phyloP scores from a whole-genome alignment of 2,329 filamentous ascomycete genomes.

The Fusarium avenaceum region DNA sequence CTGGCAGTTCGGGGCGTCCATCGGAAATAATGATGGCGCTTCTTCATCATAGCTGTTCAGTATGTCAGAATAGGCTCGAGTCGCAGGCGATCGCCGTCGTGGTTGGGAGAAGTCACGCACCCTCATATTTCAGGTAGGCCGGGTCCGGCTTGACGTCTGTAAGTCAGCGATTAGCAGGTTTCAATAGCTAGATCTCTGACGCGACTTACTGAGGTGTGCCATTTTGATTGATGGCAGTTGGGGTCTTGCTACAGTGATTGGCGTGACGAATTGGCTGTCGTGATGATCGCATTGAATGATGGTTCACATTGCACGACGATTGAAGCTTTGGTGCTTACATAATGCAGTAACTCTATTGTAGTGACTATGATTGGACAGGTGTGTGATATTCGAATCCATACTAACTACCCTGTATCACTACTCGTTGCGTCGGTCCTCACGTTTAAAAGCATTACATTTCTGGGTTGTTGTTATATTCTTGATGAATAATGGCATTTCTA shows the following conservation, averaged over 20 bases:
- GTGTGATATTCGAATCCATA: rapidly evolving
- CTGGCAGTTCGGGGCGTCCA: conserved; percentile 89
- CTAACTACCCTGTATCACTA: conserved; percentile 44
- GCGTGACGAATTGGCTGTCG: conserved; percentile 45
- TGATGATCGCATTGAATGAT: conserved; percentile 44
- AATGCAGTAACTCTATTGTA: conserved; percentile 26
- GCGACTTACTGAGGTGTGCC: conserved; percentile 57
- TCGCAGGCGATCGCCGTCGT: conserved; percentile 18
- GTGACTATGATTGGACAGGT: conserved; percentile 33
- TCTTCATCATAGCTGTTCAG: conserved; percentile 79
- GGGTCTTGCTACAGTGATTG: conserved; percentile 43
- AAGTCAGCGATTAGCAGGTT: conserved; percentile 46
- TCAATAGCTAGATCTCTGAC: not conserved
- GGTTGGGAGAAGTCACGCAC: conserved; percentile 51
- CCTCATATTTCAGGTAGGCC: conserved; percentile 58
- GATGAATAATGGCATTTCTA: no score
- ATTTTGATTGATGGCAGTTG: conserved; percentile 51
- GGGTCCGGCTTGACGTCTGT: conserved; percentile 59
- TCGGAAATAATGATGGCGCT: conserved; percentile 94
- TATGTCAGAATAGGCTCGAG: conserved; percentile 43
- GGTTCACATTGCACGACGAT: conserved; percentile 30
- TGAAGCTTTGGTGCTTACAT: conserved; percentile 45
- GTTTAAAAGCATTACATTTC: not conserved
- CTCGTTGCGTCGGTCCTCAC: not conserved
- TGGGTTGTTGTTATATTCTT: not conserved